phyloP scores from a whole-genome alignment of 2,329 filamentous ascomycete genomes.

The Hymenoscyphus albidus region DNA sequence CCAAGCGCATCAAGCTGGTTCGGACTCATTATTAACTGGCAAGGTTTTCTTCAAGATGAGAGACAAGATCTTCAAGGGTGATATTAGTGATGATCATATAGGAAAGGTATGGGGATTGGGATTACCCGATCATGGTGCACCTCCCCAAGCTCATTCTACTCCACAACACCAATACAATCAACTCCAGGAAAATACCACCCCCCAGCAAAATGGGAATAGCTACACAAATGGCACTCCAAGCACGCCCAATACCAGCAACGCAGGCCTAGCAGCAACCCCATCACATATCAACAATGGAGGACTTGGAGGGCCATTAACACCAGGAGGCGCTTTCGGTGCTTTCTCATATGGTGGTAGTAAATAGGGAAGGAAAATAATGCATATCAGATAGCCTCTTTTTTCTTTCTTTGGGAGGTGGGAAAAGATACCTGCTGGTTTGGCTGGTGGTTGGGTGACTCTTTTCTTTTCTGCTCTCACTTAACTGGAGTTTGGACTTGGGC shows the following conservation, averaged over 20 bases:
- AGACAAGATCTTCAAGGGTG: conserved; percentile 79
- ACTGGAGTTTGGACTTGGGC: conserved; percentile 7
- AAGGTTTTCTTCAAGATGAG: conserved; percentile 93
- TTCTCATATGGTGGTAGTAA: conserved; percentile 34
- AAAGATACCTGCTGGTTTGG: conserved; percentile 17
- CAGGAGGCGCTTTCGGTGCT: conserved; percentile 68
- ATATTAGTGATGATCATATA: conserved; percentile 75
- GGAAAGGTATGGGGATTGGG: conserved; percentile 94
- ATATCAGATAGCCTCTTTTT: not conserved
- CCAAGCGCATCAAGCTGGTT: conserved; percentile 85
- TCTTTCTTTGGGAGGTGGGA: conserved; percentile 10
- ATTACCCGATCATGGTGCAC: conserved; percentile 53
- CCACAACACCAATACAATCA: conserved; percentile 38
- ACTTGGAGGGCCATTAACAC: conserved; percentile 70
- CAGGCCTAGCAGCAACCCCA: conserved; percentile 43
- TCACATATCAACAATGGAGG: conserved; percentile 52
- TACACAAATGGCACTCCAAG: conserved; percentile 51
- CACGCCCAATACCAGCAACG: conserved; percentile 69
- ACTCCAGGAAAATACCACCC: conserved; percentile 45
- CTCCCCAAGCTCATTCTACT: conserved; percentile 41
- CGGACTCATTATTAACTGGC: conserved; percentile 88
- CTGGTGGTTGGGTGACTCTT: conserved; percentile 12
- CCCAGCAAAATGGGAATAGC: conserved; percentile 51
- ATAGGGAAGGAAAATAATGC: not conserved
- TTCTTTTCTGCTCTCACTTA: not conserved